A percentile compares a stretch with the other conserved stretches of the same genome.
phyloP scores from a whole-genome alignment of 441 rosid species.

The Metrosideros polymorpha region DNA sequence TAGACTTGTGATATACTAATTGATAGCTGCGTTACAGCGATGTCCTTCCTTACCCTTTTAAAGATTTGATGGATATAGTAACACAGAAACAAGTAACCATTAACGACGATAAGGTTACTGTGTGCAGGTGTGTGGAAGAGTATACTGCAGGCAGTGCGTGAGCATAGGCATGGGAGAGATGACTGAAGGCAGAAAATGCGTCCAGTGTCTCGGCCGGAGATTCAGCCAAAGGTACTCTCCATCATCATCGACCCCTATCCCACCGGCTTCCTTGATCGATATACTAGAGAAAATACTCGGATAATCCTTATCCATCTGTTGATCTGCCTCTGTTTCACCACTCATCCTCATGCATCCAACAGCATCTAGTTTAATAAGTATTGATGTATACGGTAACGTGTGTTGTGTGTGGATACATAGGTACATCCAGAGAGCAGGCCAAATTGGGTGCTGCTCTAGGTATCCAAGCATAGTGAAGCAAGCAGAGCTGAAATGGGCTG shows the following conservation, averaged over 20 bases:
- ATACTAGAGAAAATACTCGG: background rate
- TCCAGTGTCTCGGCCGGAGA: slow-evolving; percentile 39
- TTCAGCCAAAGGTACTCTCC: slow-evolving; percentile 40
- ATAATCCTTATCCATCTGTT: background rate
- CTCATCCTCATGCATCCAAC: background rate
- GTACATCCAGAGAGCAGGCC: slow-evolving; percentile 51
- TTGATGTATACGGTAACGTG: background rate
- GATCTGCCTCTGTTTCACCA: background rate
- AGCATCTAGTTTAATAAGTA: background rate
- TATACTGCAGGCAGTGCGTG: slow-evolving; percentile 43
- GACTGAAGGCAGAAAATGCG: slow-evolving; percentile 60
- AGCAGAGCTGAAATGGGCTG: slow-evolving; percentile 62
- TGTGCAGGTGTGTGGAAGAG: slow-evolving; percentile 62
- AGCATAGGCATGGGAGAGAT: slow-evolving; percentile 53
- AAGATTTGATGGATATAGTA: background rate
- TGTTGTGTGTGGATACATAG: slow-evolving; percentile 8
- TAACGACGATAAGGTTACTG: background rate
- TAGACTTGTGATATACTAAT: background rate
- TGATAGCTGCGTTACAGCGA: background rate
- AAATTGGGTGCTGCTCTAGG: slow-evolving; percentile 32
- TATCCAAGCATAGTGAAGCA: slow-evolving; percentile 29
- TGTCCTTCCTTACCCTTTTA: background rate
- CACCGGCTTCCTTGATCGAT: background rate
- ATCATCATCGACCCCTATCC: background rate
- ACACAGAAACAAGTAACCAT: background rate